phyloP scores from a whole-genome alignment of 345 rosid species.

The Melastoma malabathricum region DNA sequence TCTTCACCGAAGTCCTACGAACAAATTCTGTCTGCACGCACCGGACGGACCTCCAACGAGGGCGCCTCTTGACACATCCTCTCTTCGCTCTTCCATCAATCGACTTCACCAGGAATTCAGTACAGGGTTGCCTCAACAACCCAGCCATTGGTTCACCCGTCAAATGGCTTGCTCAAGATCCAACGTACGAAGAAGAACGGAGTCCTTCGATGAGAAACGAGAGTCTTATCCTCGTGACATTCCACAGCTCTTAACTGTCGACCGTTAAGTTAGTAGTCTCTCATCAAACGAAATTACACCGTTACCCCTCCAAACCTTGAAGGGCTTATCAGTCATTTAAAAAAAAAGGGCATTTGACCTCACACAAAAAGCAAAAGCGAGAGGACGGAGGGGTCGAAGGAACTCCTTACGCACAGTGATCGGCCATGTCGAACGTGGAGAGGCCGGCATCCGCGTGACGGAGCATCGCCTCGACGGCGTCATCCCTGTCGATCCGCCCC shows the following conservation, averaged over 20 bases:
- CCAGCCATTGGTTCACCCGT: slow-evolving; percentile 13
- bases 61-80: slow-evolving; percentile 6
- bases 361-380: too few relatives aligned
- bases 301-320: not conserved
- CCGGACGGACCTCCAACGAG: slow-evolving; percentile 8
- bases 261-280: slow-evolving; percentile 4
- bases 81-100: slow-evolving; percentile 9
- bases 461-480: slow-evolving; percentile 77
- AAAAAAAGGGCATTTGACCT: slow-evolving; percentile 7
- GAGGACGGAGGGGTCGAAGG: too few relatives aligned
- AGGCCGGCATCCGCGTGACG: slow-evolving; percentile 68
- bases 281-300: not conserved
- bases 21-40: slow-evolving; percentile 25
- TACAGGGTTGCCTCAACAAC: slow-evolving; percentile 11
- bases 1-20: slow-evolving; percentile 24
- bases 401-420: slow-evolving; percentile 38
- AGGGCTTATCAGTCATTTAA: not conserved
- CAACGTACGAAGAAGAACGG: too few relatives aligned
- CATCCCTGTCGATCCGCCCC: slow-evolving; percentile 74
- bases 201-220: too few relatives aligned
- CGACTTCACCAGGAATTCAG: slow-evolving; percentile 15
- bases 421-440: slow-evolving; percentile 97
- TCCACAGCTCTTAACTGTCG: slow-evolving; percentile 4
- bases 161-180: too few relatives aligned
- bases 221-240: slow-evolving; percentile 1